These are phyloP conservation scores for Ulmus americana DNA, from an alignment of 331 rosid genomes.

Conservation along the genomic window DNA sequence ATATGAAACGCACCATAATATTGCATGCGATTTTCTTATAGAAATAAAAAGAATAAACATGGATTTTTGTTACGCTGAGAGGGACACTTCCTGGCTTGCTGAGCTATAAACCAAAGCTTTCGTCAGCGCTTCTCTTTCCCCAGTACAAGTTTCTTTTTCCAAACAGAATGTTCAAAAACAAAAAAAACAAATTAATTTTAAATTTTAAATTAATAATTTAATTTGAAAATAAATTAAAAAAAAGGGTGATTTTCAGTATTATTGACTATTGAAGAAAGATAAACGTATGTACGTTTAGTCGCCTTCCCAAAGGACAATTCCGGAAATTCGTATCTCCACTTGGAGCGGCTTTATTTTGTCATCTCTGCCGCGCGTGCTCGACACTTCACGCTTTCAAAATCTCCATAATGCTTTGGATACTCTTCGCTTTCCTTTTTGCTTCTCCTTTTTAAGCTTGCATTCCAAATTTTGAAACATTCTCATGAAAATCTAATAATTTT, in stretches of 20 bases:
- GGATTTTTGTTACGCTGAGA: constrained; percentile 18
- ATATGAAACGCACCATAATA: no score
- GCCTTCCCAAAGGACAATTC: constrained; percentile 19
- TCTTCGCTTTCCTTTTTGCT: not conserved
- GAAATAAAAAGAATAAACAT: not conserved
- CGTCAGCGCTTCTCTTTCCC: constrained; percentile 23
- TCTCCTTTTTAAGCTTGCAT: not conserved
- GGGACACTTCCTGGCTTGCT: constrained; percentile 24
- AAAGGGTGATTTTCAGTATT: not conserved
- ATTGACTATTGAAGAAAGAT: not conserved
- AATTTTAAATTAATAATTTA: not conserved
- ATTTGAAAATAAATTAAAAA: constrained; percentile 2
- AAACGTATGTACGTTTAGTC: constrained; percentile 19
- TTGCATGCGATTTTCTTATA: not conserved
- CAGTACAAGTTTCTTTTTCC: constrained; percentile 17
- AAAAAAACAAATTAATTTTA: not conserved
- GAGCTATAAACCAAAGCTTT: constrained; percentile 25
- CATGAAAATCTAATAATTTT: not conserved
- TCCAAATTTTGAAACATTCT: not conserved
- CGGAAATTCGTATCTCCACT: constrained; percentile 12
- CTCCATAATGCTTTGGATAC: constrained; percentile 15
- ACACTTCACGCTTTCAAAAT: constrained; percentile 20
- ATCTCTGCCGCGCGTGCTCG: constrained; percentile 31
- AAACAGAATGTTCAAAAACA: constrained; percentile 9
- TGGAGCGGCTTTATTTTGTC: constrained; percentile 13